These are phyloP conservation scores for Tritrichomonas foetus DNA, from an alignment of 208 protist genomes.

Conservation along the genomic window DNA sequence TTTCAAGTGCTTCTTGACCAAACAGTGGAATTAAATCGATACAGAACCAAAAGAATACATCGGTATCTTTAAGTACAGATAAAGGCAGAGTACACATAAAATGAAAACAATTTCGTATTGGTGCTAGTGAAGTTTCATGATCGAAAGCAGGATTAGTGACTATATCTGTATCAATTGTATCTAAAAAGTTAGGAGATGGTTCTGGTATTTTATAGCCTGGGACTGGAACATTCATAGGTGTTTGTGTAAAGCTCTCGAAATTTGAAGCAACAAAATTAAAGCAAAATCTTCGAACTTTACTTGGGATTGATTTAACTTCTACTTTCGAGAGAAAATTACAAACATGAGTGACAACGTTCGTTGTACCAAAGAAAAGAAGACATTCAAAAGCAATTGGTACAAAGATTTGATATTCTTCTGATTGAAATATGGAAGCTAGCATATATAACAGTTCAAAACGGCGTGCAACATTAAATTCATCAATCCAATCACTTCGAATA, in stretches of 20 bases:
- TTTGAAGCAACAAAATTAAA: not conserved
- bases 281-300: not conserved
- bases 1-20: not conserved
- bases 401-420: not conserved
- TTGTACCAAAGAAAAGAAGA: not conserved
- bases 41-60: not conserved
- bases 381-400: slow-evolving; percentile 31
- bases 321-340: not conserved
- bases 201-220: not conserved
- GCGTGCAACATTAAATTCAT: not conserved
- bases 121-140: not conserved
- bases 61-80: not conserved
- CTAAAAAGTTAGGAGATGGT: not conserved
- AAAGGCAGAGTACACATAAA: not conserved
- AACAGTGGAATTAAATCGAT: not conserved
- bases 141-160: slow-evolving; percentile 13
- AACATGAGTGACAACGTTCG: not conserved
- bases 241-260: not conserved
- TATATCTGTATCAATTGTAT: slow-evolving; percentile 26
- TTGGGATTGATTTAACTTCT: not conserved
- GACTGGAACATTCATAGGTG: not conserved
- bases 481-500: not conserved
- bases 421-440: not conserved
- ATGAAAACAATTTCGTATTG: not conserved
- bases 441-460: not conserved